Base-by-base conservation (phyloP, 306 rosid species). In the Lithocarpus polystachyus region DNA sequence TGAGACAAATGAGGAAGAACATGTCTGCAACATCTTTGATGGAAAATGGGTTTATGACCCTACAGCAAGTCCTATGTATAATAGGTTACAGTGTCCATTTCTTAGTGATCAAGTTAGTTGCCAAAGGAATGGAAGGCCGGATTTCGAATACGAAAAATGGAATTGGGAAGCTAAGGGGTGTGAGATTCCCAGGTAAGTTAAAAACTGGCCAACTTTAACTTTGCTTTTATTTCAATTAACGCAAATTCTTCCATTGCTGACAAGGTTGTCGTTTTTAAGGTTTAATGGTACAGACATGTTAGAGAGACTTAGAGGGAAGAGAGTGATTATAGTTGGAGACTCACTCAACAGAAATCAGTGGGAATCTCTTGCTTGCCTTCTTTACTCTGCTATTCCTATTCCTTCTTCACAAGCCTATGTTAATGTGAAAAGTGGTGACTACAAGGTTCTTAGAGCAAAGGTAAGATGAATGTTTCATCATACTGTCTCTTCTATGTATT, bases 331-430 rank as follows among this genome's bases (percentile, higher is more conserved):
- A 43, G 86, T 84, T 76, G 90, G 90, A 13, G 90, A 87, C 68
- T 87, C 90, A 3, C 84, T 87, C 15, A 87, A 87, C 75, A 84
- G 86, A 87, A 84, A 87, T 62, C 88, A 84, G 60, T 82, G 88
- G 88, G 90, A 87, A 65, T 87, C 90, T 5, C 72, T 87, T 59
- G 88, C 80, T 71, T 87, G 90, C 62, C 87, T 87, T 74, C 90
- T 87, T 29, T 82, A 87, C 79, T 71, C 84, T 8, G 45, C 45
- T 2, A 7, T 40, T 40, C 15, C 79, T 77, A 31, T 77, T 19
- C 74, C 75, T n/a, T 78, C 85, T 60, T 79, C 86, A 33, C 82
- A 40, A 65, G 65, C 82, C 67, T 56, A 76, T 35, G 78, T 74
- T 31, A 45, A 79, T 2, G 73, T 61, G 11, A 10, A 56, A 23